phyloP scores from a whole-genome alignment of 73 alveolate species.

The Effrenium voratum region DNA sequence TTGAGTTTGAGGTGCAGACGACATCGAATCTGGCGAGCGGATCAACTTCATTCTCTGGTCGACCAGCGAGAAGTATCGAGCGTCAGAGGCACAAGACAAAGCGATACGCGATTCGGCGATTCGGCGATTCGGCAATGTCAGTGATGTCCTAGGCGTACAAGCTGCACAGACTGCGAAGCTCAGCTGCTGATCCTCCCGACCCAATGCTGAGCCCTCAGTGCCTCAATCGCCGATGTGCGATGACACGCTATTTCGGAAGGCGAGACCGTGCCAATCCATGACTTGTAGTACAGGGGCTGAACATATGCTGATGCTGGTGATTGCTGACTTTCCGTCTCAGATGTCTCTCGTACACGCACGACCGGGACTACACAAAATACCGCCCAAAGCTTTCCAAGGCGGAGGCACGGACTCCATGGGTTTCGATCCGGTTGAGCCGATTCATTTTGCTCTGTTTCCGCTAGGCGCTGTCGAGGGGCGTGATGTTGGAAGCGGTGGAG shows the following conservation, averaged over 20 bases:
- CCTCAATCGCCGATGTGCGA: neutral
- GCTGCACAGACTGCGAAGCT: constrained; percentile 71
- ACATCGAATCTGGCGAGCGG: constrained; percentile 93
- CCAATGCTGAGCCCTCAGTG: neutral
- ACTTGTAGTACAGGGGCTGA: neutral
- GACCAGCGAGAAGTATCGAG: constrained; percentile 57
- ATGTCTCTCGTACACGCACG: constrained; percentile 89
- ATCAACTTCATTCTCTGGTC: constrained; percentile 88
- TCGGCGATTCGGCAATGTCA: neutral
- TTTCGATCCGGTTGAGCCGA: neutral
- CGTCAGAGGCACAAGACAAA: constrained; percentile 12
- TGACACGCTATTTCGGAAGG: neutral
- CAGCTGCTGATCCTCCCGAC: constrained; percentile 75
- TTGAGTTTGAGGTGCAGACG: constrained; percentile 40
- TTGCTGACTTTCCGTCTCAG: neutral
- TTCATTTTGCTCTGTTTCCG: neutral
- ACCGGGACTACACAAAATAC: constrained; percentile 89
- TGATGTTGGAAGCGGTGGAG: constrained; percentile 88
- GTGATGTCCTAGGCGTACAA: constrained; percentile 18
- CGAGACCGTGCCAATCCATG: neutral
- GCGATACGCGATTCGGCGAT: neutral
- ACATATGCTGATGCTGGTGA: neutral
- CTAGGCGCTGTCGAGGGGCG: constrained; percentile 81
- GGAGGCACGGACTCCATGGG: neutral
- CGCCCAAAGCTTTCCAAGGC: constrained; percentile 72